A percentile compares a stretch with the other conserved stretches of the same genome.
Evolutionary conservation across 495 filamentous ascomycete species (phyloP).

Genomic region (Aspergillus heteromorphus): DNA sequence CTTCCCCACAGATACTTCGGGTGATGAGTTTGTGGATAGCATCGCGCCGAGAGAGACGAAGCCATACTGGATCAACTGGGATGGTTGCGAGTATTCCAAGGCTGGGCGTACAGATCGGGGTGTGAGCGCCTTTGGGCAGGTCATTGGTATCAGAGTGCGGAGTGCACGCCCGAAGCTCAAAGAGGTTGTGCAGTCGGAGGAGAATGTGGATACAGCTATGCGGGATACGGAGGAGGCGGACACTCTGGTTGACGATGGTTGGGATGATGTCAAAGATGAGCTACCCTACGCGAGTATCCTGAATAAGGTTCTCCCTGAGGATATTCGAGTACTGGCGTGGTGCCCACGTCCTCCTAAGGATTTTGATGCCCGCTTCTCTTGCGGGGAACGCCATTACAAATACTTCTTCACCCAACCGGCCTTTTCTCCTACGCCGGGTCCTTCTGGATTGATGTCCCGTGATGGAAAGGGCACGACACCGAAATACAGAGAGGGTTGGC

Average conservation of each 20-base stretch:
- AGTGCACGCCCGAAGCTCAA: slow-evolving; percentile 59
- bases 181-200: not conserved
- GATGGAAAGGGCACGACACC: slow-evolving; percentile 16
- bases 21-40: slow-evolving; percentile 23
- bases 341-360: slow-evolving; percentile 70
- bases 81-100: slow-evolving; percentile 82
- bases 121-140: slow-evolving; percentile 96
- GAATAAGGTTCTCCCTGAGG: slow-evolving; percentile 80
- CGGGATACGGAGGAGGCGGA: slow-evolving; percentile 22
- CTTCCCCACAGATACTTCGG: slow-evolving; percentile 52
- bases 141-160: slow-evolving; percentile 74
- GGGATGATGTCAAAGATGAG: slow-evolving; percentile 75
- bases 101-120: slow-evolving; percentile 89
- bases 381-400: slow-evolving; percentile 78
- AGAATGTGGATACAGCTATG: slow-evolving; percentile 10
- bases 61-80: slow-evolving; percentile 59
- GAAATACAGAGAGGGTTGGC: slow-evolving; percentile 48
- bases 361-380: slow-evolving; percentile 93
- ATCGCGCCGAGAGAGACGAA: slow-evolving; percentile 21
- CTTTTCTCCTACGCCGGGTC: slow-evolving; percentile 55
- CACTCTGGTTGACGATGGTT: slow-evolving; percentile 38
- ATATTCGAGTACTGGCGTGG: slow-evolving; percentile 90
- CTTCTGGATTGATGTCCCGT: slow-evolving; percentile 28
- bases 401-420: slow-evolving; percentile 98
- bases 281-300: slow-evolving; percentile 73